These are phyloP conservation scores for Peronospora belbahrii DNA, from an alignment of 352 stramenopile genomes.

Conservation along the genomic window DNA sequence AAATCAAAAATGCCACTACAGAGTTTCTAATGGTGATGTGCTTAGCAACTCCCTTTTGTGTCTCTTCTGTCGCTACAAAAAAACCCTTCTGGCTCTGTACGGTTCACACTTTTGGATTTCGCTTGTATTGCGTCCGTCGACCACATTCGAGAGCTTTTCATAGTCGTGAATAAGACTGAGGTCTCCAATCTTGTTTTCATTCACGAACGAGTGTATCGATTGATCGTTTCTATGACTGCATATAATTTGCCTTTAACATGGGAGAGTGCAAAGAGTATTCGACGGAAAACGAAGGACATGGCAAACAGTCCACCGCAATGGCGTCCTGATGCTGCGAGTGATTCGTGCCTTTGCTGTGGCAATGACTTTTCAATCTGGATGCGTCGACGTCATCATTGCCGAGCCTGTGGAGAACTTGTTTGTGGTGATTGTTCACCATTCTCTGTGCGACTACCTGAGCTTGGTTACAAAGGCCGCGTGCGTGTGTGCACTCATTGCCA, in stretches of 20 bases:
- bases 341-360: constrained; percentile 63
- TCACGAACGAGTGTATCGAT: too few species aligned
- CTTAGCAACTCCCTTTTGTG: background rate
- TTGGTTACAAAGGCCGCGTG: constrained; percentile 62
- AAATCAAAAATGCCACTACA: background rate
- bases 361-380: constrained; percentile 66
- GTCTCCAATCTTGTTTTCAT: too few species aligned
- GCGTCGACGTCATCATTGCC: constrained; percentile 71
- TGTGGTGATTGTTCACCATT: constrained; percentile 67
- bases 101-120: constrained; percentile 30
- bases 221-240: constrained; percentile 21
- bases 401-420: constrained; percentile 68
- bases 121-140: constrained; percentile 17
- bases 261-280: too few species aligned
- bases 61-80: background rate
- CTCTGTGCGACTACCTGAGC: constrained; percentile 41
- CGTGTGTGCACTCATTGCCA: constrained; percentile 72
- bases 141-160: background rate
- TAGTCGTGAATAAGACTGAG: background rate
- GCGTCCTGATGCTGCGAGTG: constrained; percentile 62
- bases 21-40: background rate
- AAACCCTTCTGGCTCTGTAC: constrained; percentile 5
- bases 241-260: constrained; percentile 24
- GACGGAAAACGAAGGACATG: too few species aligned
- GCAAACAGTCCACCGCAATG: constrained; percentile 33